Evolutionary conservation across 495 filamentous ascomycete genomes (phyloP), one percentile per base, ranked within the genome.

Genomic region (Neurospora sp.): DNA sequence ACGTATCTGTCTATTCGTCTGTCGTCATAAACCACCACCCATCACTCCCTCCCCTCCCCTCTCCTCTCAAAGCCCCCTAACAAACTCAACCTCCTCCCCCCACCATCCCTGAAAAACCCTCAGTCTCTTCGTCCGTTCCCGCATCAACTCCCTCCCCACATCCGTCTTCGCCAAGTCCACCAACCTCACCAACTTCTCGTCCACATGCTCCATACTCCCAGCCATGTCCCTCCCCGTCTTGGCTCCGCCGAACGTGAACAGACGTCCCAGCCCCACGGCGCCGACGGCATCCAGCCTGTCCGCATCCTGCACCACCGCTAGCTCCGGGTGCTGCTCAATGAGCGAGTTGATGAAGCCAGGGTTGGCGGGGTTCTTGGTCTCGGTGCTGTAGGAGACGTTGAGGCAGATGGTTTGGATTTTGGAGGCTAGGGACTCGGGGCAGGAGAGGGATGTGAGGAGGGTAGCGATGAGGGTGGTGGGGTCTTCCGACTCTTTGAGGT

Each of bases 231-330:
- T 74, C n/a, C 46, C 72, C n/a, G 78, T 79, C 82, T 87, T 89
- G 9, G 89, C 91, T 0, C 89, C 93, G 1, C 90, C 86, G 79
- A 89, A 97, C 3, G 92, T 91, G 81, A 97, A 97, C 62, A 88
- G 86, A 48, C 94, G 80, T 3, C 88, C 94, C 71, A 97, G 89
- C 4, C 94, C 94, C 69, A 97, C 86, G 0, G 92, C 93, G 2
- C 94, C 94, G 76, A 97, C 88, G 4, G 94, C 93, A 85, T 97
- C 94, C 46, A 97, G 83, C 10, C 94, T 86, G 83, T 97, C 94
- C 2, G 94, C 94, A 81, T 97, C 94, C 81, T 97, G 94, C 14
- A 97, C 94, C 62, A 96, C 87, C 0, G 76, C 93, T 7, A 97
- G 83, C 81, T 97, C 94, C 0, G 90, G 92, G 78, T 91, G 83